Evolutionary conservation across 805 yeast species (phyloP).

Genomic region (Barnettozyma populi): DNA sequence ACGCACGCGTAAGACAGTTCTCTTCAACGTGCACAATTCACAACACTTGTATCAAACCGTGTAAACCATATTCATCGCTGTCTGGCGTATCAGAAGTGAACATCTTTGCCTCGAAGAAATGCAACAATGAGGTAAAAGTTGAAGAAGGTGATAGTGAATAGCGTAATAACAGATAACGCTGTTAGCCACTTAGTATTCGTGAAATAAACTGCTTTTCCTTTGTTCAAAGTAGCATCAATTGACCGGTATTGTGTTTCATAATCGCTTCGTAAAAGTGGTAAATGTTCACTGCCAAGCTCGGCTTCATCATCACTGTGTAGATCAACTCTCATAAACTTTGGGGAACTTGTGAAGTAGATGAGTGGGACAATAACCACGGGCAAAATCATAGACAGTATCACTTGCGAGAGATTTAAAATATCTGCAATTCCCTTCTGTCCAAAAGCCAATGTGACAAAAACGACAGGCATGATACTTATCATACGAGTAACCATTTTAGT

Average conservation of each 20-base stretch:
- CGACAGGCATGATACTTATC: slow-evolving; percentile 83
- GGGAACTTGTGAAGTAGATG: slow-evolving; percentile 70
- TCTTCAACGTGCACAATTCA: no score
- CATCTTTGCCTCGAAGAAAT: slow-evolving; percentile 41
- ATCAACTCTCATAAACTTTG: slow-evolving; percentile 60
- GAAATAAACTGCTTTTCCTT: slow-evolving; percentile 27
- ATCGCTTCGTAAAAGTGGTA: not conserved
- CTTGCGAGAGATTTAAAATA: slow-evolving; percentile 78
- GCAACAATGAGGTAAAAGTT: slow-evolving; percentile 59
- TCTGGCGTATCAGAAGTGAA: slow-evolving; percentile 12
- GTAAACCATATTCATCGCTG: no score
- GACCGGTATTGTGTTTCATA: not conserved
- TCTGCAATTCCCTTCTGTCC: slow-evolving; percentile 80
- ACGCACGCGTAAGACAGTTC: no score
- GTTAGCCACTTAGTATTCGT: slow-evolving; percentile 43
- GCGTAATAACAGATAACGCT: slow-evolving; percentile 47
- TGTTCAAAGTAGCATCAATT: slow-evolving; percentile 1
- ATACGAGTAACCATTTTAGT: slow-evolving; percentile 74
- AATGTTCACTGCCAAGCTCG: slow-evolving; percentile 8
- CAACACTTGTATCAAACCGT: no score
- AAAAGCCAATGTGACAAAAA: slow-evolving; percentile 60
- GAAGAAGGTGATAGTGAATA: slow-evolving; percentile 62
- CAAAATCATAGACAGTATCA: slow-evolving; percentile 68
- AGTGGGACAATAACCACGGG: slow-evolving; percentile 90
- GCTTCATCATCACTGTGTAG: slow-evolving; percentile 15